phyloP scores from a whole-genome alignment of 1,284 basidiomycete genomes.

The Sporisorium graminicola region DNA sequence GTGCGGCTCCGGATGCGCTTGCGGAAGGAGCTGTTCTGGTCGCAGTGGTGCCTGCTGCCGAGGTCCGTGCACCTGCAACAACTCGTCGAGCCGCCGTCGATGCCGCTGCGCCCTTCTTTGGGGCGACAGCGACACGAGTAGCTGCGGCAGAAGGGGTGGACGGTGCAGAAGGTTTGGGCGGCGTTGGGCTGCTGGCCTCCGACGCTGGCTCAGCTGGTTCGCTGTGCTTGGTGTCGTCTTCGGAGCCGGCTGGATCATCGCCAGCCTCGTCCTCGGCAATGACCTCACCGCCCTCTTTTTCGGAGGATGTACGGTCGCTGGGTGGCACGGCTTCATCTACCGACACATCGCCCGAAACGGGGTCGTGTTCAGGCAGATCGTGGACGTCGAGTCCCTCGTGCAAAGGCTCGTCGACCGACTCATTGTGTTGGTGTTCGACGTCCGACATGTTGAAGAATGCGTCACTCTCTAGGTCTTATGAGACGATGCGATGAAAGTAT shows the following conservation, averaged over 20 bases:
- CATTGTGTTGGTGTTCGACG: constrained; percentile 14
- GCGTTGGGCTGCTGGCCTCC: constrained; percentile 3
- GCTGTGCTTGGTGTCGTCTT: constrained; percentile 12
- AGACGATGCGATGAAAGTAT: not conserved
- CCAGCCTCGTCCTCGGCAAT: constrained; percentile 6
- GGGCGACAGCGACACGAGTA: constrained; percentile 10
- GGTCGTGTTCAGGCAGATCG: constrained; percentile 13
- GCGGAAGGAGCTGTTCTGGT: constrained; percentile 13
- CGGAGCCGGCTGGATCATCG: constrained; percentile 6
- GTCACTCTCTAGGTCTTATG: not conserved
- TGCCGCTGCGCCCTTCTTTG: constrained; percentile 11
- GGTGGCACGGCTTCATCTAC: constrained; percentile 20
- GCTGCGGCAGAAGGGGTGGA: constrained; percentile 19
- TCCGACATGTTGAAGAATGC: constrained; percentile 25
- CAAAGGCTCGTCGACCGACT: constrained; percentile 6
- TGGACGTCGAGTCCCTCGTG: constrained; percentile 13
- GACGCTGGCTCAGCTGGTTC: constrained; percentile 3
- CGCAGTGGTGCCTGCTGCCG: constrained; percentile 21
- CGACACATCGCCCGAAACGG: constrained; percentile 17
- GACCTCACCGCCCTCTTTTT: constrained; percentile 42
- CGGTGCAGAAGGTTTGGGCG: constrained; percentile 16
- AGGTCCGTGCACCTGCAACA: constrained; percentile 29
- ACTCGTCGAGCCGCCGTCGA: constrained; percentile 30
- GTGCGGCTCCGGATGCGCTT: constrained; percentile 9
- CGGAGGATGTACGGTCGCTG: constrained; percentile 43